Conservation (phyloP, 2,329 filamentous ascomycete species). For the Chaetomium olivaceum region DNA sequence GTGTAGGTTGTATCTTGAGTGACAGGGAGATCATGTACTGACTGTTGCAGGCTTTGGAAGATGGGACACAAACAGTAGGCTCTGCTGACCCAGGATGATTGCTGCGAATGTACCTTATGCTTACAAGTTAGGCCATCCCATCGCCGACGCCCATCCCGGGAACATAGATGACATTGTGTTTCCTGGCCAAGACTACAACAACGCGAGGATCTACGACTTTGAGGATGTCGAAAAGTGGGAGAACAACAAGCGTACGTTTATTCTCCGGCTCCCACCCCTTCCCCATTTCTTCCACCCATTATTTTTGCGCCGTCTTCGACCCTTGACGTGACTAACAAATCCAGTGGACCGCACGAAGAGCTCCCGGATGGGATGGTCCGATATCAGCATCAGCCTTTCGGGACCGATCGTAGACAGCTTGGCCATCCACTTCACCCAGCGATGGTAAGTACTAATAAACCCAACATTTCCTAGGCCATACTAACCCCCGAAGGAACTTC, state of each 20-base stretch:
- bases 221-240: constrained; percentile 75
- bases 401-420: constrained; percentile 77
- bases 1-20: constrained; percentile 48
- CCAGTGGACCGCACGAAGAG: constrained; percentile 71
- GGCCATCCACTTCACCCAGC: constrained; percentile 74
- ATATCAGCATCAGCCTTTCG: constrained; percentile 74
- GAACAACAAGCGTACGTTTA: constrained; percentile 68
- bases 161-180: constrained; percentile 76
- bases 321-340: constrained; percentile 13
- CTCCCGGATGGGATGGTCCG: constrained; percentile 91
- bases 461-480: background rate
- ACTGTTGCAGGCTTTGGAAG: constrained; percentile 65
- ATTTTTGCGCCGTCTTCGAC: no score
- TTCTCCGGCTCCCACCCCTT: background rate
- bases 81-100: background rate
- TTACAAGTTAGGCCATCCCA: constrained; percentile 60
- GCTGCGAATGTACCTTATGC: background rate
- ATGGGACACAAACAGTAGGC: constrained; percentile 77
- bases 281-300: background rate
- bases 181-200: constrained; percentile 91
- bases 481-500: constrained; percentile 62
- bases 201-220: constrained; percentile 81
- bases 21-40: background rate
- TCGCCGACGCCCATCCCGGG: constrained; percentile 79
- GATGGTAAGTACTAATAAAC: constrained; percentile 58